Base-by-base conservation (phyloP, 176 grass and related monocot genomes). In the Phoenix roebelenii region DNA sequence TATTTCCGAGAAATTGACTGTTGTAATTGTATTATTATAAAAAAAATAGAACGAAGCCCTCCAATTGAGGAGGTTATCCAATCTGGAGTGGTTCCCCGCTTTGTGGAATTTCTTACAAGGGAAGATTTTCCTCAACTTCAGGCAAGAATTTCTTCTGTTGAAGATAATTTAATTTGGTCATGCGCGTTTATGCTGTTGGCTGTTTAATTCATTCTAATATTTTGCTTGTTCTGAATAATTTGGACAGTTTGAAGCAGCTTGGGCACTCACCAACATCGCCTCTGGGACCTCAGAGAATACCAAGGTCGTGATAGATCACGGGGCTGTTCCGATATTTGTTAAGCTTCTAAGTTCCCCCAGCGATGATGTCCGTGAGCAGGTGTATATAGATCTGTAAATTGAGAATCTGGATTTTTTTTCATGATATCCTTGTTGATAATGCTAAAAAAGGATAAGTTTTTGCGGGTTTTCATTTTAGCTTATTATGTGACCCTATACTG, bases 221-320 rank as follows among this genome's bases (percentile, higher is more conserved):
- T 44, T 23, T 22, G 3, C 25, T 63, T 44, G 29, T 15, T 50
- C 23, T 1, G 5, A 51, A 10, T 80, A n/a, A 18, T 17, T 63
- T 71, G 44, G 51, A 35, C 66, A 98, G 94, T 93, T 99, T 60
- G 94, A 99, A 85, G 88, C 94, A 30, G 94, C 94, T 17, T 93
- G 94, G 94, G 94, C 94, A 54, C 88, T 99, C 15, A 99, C 94
- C 63, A 99, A 99, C 62, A 99, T 99, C 71, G 94, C 94, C 18
- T 99, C 94, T 30, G 94, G 94, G 15, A 99, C 94, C 30, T 99
- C 94, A 3, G 94, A 99, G 51, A 93, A 99, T 62, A 99, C 94
- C 0, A 99, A 89, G 76, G 94, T 93, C 65, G 94, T 99, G 26
- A 99, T 99, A 59, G 94, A 99, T 76, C 87, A 92, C 78, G 94